Evolutionary conservation across 108 stramenopile genomes (phyloP).

Genomic region (Bacterosira constricta): DNA sequence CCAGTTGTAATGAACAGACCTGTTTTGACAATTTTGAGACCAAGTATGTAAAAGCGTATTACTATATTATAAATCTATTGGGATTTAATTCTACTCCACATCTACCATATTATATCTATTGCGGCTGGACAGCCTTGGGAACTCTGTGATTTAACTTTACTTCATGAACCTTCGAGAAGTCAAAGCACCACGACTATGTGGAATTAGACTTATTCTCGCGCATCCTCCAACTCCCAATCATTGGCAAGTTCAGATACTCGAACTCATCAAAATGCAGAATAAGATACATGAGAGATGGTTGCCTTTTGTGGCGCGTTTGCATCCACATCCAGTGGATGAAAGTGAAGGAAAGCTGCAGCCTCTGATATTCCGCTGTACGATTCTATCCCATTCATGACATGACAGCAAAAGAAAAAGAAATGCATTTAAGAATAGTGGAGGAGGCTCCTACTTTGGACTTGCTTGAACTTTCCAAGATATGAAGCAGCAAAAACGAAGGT

Average conservation of each 20-base stretch:
- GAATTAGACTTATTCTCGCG: conserved; percentile 9
- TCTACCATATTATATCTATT: no score
- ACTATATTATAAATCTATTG: no score
- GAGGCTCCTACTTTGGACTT: conserved; percentile 9
- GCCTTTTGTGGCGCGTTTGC: conserved; percentile 1
- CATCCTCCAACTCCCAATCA: conserved; percentile 19
- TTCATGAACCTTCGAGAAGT: conserved; percentile 22
- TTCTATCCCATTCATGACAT: conserved; percentile 51
- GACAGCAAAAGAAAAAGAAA: conserved; percentile 5
- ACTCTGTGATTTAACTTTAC: no score
- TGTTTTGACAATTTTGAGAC: no score
- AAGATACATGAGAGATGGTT: background rate
- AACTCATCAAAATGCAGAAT: conserved; percentile 10
- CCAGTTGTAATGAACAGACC: no score
- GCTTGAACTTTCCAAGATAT: background rate
- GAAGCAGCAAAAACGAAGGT: background rate
- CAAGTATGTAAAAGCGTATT: no score
- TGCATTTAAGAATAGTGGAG: conserved; percentile 16
- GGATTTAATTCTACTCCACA: no score
- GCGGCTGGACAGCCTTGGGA: no score
- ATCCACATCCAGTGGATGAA: background rate
- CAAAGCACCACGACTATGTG: conserved; percentile 10
- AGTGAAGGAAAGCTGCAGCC: background rate
- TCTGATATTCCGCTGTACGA: no score
- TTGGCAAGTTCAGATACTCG: background rate